A percentile compares a stretch with the other conserved stretches of the same genome.
phyloP scores from a whole-genome alignment of 371 early-diverging fungal genomes.

The Zopfochytrium polystomum region DNA sequence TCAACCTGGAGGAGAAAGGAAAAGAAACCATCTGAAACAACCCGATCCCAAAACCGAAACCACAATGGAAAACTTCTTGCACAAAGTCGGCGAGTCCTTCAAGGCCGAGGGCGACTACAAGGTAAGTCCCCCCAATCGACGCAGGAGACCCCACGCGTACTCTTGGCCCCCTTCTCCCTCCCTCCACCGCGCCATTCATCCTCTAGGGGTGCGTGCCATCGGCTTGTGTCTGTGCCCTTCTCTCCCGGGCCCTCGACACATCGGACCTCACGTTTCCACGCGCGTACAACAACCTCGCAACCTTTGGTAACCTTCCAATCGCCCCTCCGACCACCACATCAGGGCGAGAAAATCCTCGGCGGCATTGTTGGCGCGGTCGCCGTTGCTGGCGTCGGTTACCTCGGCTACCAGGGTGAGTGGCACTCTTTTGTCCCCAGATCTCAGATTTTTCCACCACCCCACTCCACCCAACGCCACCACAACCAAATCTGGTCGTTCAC shows the following conservation, averaged over 20 bases:
- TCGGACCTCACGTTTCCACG: too few relatives aligned
- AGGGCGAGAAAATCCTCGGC: neutral
- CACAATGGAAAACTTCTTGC: conserved; percentile 1
- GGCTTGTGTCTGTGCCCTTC: neutral
- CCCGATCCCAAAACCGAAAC: too few relatives aligned
- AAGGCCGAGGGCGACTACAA: conserved; percentile 8
- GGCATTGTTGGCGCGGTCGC: conserved; percentile 10
- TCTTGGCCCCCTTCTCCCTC: neutral
- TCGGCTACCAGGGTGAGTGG: conserved; percentile 12
- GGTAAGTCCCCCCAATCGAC: neutral
- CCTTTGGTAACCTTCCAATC: too few relatives aligned
- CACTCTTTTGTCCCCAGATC: neutral
- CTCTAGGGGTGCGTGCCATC: neutral
- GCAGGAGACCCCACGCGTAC: too few relatives aligned
- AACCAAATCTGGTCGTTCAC: neutral
- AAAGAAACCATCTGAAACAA: too few relatives aligned
- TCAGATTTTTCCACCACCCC: neutral
- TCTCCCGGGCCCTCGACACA: neutral
- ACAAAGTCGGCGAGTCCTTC: conserved; percentile 3
- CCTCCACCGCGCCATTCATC: neutral
- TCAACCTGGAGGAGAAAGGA: too few relatives aligned
- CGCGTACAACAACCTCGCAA: too few relatives aligned
- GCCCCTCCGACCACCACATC: neutral
- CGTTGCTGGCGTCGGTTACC: conserved; percentile 12
- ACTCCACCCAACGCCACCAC: neutral